These are phyloP conservation scores for Apophysomyces sp. DNA, from an alignment of 371 early-diverging fungal genomes.

Conservation along the genomic window DNA sequence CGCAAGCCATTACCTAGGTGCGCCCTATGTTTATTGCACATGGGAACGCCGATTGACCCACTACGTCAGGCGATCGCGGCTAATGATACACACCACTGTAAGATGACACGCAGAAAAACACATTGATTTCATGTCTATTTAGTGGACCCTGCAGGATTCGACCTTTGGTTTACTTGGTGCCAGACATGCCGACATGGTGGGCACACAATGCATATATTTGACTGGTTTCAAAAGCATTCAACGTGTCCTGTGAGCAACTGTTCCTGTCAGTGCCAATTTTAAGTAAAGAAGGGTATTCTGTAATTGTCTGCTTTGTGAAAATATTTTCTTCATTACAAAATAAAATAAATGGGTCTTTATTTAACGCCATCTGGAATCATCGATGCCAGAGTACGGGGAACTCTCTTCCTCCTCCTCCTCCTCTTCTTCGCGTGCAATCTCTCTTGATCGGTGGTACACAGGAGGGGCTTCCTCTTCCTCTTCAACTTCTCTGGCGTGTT, in stretches of 20 bases:
- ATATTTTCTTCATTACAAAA: too few species aligned
- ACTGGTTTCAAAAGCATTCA: constrained; percentile 86
- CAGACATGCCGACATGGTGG: constrained; percentile 97
- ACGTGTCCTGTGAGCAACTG: constrained; percentile 93
- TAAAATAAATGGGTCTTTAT: background rate
- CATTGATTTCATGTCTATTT: background rate
- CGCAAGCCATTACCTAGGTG: constrained; percentile 91
- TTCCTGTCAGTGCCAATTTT: constrained; percentile 62
- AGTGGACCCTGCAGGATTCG: constrained; percentile 68
- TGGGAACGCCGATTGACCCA: constrained; percentile 78
- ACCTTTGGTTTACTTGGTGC: constrained; percentile 98
- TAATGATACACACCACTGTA: constrained; percentile 44
- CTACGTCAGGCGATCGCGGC: constrained; percentile 41
- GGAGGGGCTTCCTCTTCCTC: background rate
- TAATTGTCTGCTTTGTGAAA: too few species aligned
- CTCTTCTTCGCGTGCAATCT: background rate
- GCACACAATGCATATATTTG: constrained; percentile 83
- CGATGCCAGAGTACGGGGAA: background rate
- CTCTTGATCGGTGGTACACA: background rate
- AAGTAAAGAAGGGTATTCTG: constrained; percentile 4
- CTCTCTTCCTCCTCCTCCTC: too few species aligned
- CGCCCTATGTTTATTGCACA: constrained; percentile 82
- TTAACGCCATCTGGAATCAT: constrained; percentile 1
- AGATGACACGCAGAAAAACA: background rate
- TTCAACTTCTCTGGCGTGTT: background rate